These are phyloP conservation scores for Collybia mongolica DNA, from an alignment of 768 basidiomycete species.

Conservation along the genomic window DNA sequence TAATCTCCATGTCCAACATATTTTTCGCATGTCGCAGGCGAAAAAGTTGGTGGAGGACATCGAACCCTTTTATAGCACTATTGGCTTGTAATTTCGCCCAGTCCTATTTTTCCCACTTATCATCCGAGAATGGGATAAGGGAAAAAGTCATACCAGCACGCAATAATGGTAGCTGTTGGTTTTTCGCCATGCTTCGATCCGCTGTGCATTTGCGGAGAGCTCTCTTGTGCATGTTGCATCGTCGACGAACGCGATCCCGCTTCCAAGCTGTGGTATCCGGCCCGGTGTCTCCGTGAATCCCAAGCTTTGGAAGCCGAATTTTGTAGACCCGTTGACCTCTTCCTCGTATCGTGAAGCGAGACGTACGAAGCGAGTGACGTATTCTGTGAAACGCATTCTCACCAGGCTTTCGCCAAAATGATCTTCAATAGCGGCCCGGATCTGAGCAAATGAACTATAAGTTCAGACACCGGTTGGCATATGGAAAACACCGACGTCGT, in stretches of 20 bases:
- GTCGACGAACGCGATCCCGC: slow-evolving; percentile 78
- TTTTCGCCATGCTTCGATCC: slow-evolving; percentile 92
- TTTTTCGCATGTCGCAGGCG: slow-evolving; percentile 74
- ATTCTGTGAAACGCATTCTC: slow-evolving; percentile 87
- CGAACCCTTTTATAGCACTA: slow-evolving; percentile 74
- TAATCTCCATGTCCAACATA: slow-evolving; percentile 71
- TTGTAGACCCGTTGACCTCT: slow-evolving; percentile 77
- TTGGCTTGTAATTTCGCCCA: slow-evolving; percentile 52
- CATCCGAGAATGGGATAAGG: not conserved
- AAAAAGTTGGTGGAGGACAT: slow-evolving; percentile 83
- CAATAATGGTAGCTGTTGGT: slow-evolving; percentile 79
- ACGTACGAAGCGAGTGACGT: slow-evolving; percentile 82
- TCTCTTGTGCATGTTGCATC: slow-evolving; percentile 68
- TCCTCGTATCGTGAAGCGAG: slow-evolving; percentile 88
- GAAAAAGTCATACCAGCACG: slow-evolving; percentile 48
- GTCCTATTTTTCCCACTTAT: slow-evolving; percentile 50
- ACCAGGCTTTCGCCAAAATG: slow-evolving; percentile 92
- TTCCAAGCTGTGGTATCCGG: slow-evolving; percentile 59
- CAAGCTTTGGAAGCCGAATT: slow-evolving; percentile 67
- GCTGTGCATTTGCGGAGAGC: slow-evolving; percentile 68
- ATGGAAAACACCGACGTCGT: slow-evolving; percentile 67
- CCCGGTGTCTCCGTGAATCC: slow-evolving; percentile 48
- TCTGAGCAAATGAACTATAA: slow-evolving; percentile 39
- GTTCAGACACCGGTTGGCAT: not conserved
- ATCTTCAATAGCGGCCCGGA: slow-evolving; percentile 81